These are phyloP conservation scores for Pulchroboletus neoregius DNA, from an alignment of 1,284 basidiomycete genomes.

Conservation along the genomic window DNA sequence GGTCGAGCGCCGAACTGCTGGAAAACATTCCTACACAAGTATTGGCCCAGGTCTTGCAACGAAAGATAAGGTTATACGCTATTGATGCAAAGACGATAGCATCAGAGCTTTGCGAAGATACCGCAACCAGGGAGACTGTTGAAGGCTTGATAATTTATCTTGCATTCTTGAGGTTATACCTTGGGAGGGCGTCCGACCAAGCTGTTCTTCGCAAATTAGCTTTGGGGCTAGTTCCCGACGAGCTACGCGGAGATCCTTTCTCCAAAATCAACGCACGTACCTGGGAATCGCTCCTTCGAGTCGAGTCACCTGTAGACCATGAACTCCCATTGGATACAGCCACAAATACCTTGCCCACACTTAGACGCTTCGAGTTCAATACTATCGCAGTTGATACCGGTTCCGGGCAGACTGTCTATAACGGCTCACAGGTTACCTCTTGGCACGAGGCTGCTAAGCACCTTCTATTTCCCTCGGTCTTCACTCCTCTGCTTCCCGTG, in stretches of 20 bases:
- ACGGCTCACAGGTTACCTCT: conserved; percentile 58
- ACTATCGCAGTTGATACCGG: conserved; percentile 60
- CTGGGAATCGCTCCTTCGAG: conserved; percentile 56
- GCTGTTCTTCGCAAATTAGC: conserved; percentile 50
- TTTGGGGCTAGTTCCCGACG: conserved; percentile 38
- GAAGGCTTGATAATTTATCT: conserved; percentile 56
- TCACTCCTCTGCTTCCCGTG: conserved; percentile 46
- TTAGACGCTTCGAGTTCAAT: conserved; percentile 67
- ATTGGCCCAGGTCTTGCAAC: conserved; percentile 41
- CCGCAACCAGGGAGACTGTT: conserved; percentile 38
- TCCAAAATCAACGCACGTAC: conserved; percentile 45
- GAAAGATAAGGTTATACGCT: conserved; percentile 53
- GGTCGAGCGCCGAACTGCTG: conserved; percentile 58
- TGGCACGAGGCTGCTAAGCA: conserved; percentile 92
- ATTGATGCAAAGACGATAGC: conserved; percentile 52
- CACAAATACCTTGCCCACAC: conserved; percentile 28
- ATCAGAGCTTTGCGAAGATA: conserved; percentile 32
- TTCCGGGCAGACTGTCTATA: conserved; percentile 52
- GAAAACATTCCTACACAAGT: conserved; percentile 49
- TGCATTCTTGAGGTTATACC: conserved; percentile 68
- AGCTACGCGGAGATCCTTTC: conserved; percentile 44
- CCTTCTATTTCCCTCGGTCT: conserved; percentile 83
- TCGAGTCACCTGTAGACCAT: conserved; percentile 37
- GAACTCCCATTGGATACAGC: conserved; percentile 23
- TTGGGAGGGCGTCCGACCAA: conserved; percentile 58